These are phyloP conservation scores for Dendrothele bispora DNA, from an alignment of 768 basidiomycete genomes.

Conservation along the genomic window DNA sequence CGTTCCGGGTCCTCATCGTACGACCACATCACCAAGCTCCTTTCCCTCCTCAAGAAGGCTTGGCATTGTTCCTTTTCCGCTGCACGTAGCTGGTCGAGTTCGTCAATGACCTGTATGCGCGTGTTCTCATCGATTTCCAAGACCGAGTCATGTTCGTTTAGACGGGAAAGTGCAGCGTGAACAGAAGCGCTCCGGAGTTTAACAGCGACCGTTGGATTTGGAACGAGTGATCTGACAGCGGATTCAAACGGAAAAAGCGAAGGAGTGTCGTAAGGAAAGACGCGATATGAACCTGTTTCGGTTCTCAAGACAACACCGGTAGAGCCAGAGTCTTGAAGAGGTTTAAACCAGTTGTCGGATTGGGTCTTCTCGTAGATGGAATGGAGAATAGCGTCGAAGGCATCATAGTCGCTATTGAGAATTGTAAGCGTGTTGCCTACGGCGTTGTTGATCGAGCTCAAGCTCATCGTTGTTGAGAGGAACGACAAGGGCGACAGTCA, in stretches of 20 bases:
- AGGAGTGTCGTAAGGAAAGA: slow-evolving; percentile 85
- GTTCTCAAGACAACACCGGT: slow-evolving; percentile 77
- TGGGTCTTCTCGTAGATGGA: slow-evolving; percentile 67
- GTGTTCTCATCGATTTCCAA: slow-evolving; percentile 78
- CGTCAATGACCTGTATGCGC: slow-evolving; percentile 80
- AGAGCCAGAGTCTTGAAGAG: slow-evolving; percentile 65
- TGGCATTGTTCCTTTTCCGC: slow-evolving; percentile 90
- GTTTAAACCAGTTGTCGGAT: slow-evolving; percentile 82
- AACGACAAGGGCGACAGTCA: too few relatives aligned
- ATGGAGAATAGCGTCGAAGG: slow-evolving; percentile 77
- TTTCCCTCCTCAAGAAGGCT: slow-evolving; percentile 58
- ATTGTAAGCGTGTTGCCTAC: too few relatives aligned
- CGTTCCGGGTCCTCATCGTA: slow-evolving; percentile 59
- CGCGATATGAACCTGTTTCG: slow-evolving; percentile 54
- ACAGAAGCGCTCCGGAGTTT: slow-evolving; percentile 74
- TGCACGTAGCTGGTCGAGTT: slow-evolving; percentile 61
- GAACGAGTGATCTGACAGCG: slow-evolving; percentile 66
- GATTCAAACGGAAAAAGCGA: slow-evolving; percentile 76
- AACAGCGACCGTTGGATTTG: slow-evolving; percentile 85
- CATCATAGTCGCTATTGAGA: slow-evolving; percentile 69
- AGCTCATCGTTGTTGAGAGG: too few relatives aligned
- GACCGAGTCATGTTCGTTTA: slow-evolving; percentile 45
- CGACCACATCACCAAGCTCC: slow-evolving; percentile 75
- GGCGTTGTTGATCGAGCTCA: too few relatives aligned
- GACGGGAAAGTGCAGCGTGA: slow-evolving; percentile 58